Evolutionary conservation across 2,329 filamentous ascomycete genomes (phyloP).

Genomic region (Sporothrix mexicana): DNA sequence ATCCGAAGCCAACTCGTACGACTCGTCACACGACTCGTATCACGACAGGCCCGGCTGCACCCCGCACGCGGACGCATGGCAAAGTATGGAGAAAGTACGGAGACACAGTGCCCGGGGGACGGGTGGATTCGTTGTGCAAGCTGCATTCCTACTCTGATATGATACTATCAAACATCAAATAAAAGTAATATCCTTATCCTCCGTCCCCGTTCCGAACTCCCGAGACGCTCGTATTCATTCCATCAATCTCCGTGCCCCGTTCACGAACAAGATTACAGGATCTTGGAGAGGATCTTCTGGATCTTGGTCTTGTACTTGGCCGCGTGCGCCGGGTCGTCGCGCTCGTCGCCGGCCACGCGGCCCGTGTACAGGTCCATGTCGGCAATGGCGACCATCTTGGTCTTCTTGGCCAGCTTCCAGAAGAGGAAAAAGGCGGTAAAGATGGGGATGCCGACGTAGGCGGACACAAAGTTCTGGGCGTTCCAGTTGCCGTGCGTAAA

Average conservation of each 20-base stretch:
- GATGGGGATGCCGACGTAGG: conserved; percentile 47
- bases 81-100: conserved; percentile 16
- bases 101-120: background rate
- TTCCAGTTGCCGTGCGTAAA: conserved; percentile 62
- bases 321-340: background rate
- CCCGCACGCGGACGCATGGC: background rate
- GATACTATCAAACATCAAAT: too few relatives aligned
- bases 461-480: conserved; percentile 42
- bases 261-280: background rate
- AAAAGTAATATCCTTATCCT: too few relatives aligned
- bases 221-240: too few relatives aligned
- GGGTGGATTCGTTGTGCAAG: background rate
- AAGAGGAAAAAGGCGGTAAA: background rate
- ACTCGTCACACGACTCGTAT: conserved; percentile 5
- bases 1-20: background rate
- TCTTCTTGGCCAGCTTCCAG: conserved; percentile 16
- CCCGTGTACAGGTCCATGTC: conserved; percentile 19
- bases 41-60: background rate
- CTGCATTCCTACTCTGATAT: background rate
- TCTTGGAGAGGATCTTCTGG: conserved; percentile 7
- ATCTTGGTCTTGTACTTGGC: conserved; percentile 11
- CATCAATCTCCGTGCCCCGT: background rate
- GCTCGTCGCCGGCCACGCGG: background rate
- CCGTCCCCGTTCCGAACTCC: background rate
- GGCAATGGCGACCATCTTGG: background rate